These are phyloP conservation scores for Cyclotella cryptica DNA, from an alignment of 108 stramenopile genomes.

Conservation along the genomic window DNA sequence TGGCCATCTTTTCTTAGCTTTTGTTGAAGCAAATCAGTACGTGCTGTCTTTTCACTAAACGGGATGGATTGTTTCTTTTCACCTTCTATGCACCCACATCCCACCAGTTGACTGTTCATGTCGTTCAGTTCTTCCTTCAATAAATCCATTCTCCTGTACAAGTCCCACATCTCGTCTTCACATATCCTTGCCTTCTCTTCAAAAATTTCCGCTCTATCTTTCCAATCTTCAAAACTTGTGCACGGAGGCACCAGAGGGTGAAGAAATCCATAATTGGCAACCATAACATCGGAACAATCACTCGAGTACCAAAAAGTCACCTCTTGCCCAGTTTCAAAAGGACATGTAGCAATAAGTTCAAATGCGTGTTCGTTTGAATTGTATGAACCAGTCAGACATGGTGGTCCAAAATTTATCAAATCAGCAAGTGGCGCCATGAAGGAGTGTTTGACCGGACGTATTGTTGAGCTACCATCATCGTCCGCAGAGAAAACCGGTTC, in stretches of 20 bases:
- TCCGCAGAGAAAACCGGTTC: not conserved
- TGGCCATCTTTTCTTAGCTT: slow-evolving; percentile 21
- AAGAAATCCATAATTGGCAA: slow-evolving; percentile 84
- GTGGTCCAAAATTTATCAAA: slow-evolving; percentile 87
- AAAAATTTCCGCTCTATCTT: slow-evolving; percentile 40
- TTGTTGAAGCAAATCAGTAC: not conserved
- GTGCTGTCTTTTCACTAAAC: not conserved
- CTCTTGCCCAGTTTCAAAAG: slow-evolving; percentile 80
- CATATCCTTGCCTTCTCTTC: slow-evolving; percentile 23
- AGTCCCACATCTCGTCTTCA: slow-evolving; percentile 46
- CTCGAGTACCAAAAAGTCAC: slow-evolving; percentile 87
- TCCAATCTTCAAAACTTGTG: slow-evolving; percentile 36
- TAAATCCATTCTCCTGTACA: slow-evolving; percentile 42
- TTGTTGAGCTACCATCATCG: slow-evolving; percentile 23
- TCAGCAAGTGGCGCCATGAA: slow-evolving; percentile 88
- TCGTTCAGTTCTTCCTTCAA: slow-evolving; percentile 51
- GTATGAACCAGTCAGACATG: slow-evolving; percentile 82
- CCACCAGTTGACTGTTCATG: slow-evolving; percentile 31
- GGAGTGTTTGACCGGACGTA: slow-evolving; percentile 54
- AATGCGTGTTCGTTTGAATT: slow-evolving; percentile 68
- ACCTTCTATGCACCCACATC: slow-evolving; percentile 44
- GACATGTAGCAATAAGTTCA: slow-evolving; percentile 81
- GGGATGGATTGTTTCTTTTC: slow-evolving; percentile 19
- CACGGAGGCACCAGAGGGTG: slow-evolving; percentile 70
- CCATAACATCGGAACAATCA: slow-evolving; percentile 79